phyloP scores from a whole-genome alignment of 306 rosid genomes.

The Cucumis sativus region Cucumber_9930_V3 NC_026661.2:19355501-19356000 shows the following conservation, averaged over 20 bases:
- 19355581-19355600: conserved; percentile 58
- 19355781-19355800: conserved; percentile 42
- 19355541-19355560: conserved; percentile 73
- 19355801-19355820: conserved; percentile 72
- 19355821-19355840: conserved; percentile 38
- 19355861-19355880: conserved; percentile 69
- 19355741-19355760: conserved; percentile 88
- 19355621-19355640: conserved; percentile 58
- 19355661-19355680: conserved; percentile 32
- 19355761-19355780: conserved; percentile 48
- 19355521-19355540: conserved; percentile 34
- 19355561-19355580: conserved; percentile 45
- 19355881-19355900: conserved; percentile 66
- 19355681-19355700: conserved; percentile 36
- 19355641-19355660: conserved; percentile 47
- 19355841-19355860: conserved; percentile 47
- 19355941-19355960: conserved; percentile 53
- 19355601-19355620: conserved; percentile 53
- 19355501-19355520: conserved; percentile 55
- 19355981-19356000: conserved; percentile 75
- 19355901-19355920: conserved; percentile 56
- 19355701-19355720: conserved; percentile 55
- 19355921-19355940: conserved; percentile 64
- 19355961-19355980: conserved; percentile 65
- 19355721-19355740: conserved; percentile 69